These are phyloP conservation scores for Neurospora sp. DNA, from an alignment of 2,329 filamentous ascomycete species.

Conservation along the genomic window DNA sequence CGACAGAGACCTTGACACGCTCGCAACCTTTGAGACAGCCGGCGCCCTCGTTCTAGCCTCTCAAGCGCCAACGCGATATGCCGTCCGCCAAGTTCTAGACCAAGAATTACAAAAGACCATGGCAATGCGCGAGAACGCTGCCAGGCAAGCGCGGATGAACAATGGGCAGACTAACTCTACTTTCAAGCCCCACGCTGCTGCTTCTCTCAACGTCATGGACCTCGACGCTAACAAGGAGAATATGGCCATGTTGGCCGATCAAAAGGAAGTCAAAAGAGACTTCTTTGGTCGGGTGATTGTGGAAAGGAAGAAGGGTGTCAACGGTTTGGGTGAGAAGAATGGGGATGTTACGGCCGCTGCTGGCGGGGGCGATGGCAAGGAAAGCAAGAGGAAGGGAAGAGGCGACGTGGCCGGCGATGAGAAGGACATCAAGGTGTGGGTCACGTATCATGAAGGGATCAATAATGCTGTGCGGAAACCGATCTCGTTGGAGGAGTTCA, in stretches of 20 bases:
- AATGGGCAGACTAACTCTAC: conserved; percentile 29
- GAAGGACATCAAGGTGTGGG: not conserved
- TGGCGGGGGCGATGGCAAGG: not conserved
- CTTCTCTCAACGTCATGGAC: not conserved
- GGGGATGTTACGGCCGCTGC: conserved; percentile 21
- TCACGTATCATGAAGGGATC: conserved; percentile 68
- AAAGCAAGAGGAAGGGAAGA: conserved; percentile 10
- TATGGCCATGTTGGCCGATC: conserved; percentile 16
- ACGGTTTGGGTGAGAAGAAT: conserved; percentile 29
- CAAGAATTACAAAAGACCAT: conserved; percentile 76
- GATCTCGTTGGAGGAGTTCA: conserved; percentile 68
- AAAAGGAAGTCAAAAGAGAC: conserved; percentile 53
- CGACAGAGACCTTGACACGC: conserved; percentile 58
- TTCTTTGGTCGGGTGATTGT: conserved; percentile 74
- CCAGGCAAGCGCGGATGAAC: conserved; percentile 54
- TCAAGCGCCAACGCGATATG: conserved; percentile 73
- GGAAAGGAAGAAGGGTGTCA: conserved; percentile 17
- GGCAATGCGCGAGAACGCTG: conserved; percentile 53
- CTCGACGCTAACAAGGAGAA: conserved; percentile 22
- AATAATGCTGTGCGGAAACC: conserved; percentile 90
- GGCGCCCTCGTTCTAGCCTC: conserved; percentile 42
- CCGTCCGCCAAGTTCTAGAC: conserved; percentile 85
- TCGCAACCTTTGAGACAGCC: conserved; percentile 66
- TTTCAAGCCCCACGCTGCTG: not conserved
- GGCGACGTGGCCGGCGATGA: conserved; percentile 2